Evolutionary conservation across 345 rosid species (phyloP).

Genomic region (Euphorbia pulcherrima): DNA sequence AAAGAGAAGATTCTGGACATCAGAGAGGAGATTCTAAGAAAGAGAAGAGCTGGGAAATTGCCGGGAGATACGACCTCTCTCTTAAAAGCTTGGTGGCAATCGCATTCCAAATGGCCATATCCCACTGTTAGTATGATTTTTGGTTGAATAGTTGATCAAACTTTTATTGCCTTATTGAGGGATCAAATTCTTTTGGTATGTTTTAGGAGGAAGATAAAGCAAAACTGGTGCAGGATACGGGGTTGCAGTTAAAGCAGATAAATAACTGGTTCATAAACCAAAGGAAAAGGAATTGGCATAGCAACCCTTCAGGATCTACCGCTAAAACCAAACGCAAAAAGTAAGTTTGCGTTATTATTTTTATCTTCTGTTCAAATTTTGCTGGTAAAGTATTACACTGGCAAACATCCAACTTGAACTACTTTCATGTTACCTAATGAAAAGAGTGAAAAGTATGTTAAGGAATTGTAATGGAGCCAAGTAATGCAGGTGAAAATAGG

Average conservation of each 20-base stretch:
- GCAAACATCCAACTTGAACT: not conserved
- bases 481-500: constrained; percentile 36
- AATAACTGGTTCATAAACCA: constrained; percentile 91
- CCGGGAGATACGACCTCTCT: constrained; percentile 81
- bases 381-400: not conserved
- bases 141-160: not conserved
- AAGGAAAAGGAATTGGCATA: constrained; percentile 87
- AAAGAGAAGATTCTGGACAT: constrained; percentile 85
- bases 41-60: constrained; percentile 84
- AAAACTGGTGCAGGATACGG: constrained; percentile 72
- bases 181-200: not conserved
- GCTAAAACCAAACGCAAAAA: constrained; percentile 75
- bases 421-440: no score
- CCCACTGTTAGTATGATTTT: constrained; percentile 56
- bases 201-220: constrained; percentile 81
- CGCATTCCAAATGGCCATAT: constrained; percentile 94
- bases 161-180: not conserved
- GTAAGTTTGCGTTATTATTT: constrained; percentile 31
- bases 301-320: constrained; percentile 57
- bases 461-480: constrained; percentile 15
- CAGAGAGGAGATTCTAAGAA: constrained; percentile 82
- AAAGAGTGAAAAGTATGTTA: not conserved
- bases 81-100: constrained; percentile 84
- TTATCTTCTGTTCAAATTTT: not conserved
- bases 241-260: constrained; percentile 80